These are phyloP conservation scores for Gaeumannomyces tritici DNA, from an alignment of 2,329 filamentous ascomycete genomes.

Conservation along the genomic window DNA sequence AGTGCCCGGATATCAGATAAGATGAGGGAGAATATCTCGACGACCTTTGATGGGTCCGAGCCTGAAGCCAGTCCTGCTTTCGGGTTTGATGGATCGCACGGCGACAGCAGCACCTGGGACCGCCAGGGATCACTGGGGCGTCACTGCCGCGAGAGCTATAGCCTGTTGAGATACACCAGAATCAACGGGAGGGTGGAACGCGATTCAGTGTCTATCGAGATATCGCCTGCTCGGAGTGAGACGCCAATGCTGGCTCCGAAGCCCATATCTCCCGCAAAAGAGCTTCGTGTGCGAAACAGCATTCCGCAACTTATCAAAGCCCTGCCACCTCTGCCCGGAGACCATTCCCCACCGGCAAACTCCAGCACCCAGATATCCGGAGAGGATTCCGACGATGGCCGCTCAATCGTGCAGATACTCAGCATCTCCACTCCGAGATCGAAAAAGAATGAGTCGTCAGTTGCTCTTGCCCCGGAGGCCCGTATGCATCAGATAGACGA, in stretches of 20 bases:
- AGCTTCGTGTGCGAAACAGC: slow-evolving; percentile 36
- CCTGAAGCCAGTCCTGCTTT: background rate
- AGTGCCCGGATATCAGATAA: background rate
- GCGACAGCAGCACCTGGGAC: background rate
- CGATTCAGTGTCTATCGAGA: slow-evolving; percentile 1
- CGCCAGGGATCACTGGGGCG: background rate
- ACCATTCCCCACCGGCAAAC: background rate
- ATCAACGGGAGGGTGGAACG: background rate
- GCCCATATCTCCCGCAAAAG: slow-evolving; percentile 34
- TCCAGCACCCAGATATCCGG: background rate
- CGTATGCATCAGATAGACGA: background rate
- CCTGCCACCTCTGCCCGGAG: slow-evolving; percentile 32
- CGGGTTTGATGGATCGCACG: background rate
- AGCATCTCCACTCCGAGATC: background rate
- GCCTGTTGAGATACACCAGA: slow-evolving; percentile 3
- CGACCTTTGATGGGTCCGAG: background rate
- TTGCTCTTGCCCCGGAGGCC: background rate
- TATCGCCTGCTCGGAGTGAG: slow-evolving; percentile 7
- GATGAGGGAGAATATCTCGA: background rate
- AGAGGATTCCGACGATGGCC: background rate
- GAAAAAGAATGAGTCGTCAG: background rate
- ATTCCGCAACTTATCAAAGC: slow-evolving; percentile 44
- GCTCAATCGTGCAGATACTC: background rate
- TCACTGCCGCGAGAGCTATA: slow-evolving; percentile 4
- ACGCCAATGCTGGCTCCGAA: slow-evolving; percentile 33